Evolutionary conservation across 345 rosid species (phyloP).

Genomic region (Populus pruinosa): DNA sequence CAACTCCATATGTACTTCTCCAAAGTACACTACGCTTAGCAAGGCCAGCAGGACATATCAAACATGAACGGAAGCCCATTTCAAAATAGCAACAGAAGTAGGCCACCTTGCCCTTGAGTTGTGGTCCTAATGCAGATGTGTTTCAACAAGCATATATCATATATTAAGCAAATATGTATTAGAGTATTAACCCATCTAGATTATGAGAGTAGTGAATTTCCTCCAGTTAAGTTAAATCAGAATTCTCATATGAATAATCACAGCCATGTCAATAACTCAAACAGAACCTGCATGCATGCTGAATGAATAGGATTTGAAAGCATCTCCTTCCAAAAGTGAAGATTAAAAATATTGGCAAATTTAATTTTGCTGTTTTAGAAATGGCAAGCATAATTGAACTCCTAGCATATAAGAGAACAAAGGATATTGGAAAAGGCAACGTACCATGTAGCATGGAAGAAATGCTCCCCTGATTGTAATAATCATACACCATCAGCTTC

Average conservation of each 20-base stretch:
- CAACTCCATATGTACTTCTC: background rate
- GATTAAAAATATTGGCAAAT: background rate
- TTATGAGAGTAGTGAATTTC: background rate
- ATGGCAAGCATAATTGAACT: background rate
- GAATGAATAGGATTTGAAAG: background rate
- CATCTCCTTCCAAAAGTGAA: conserved; percentile 1
- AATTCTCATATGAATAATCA: conserved; percentile 5
- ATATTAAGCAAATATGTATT: background rate
- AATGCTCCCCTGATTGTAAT: conserved; percentile 61
- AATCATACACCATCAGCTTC: conserved; percentile 79
- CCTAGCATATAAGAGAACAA: conserved; percentile 4
- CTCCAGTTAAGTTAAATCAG: background rate
- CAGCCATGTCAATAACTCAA: background rate
- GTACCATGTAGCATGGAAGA: conserved; percentile 74
- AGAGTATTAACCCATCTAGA: background rate
- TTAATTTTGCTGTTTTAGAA: conserved; percentile 2
- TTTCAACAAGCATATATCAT: background rate
- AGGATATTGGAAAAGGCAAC: conserved; percentile 8
- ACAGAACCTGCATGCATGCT: background rate
- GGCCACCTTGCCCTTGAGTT: background rate
- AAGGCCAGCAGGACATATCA: background rate
- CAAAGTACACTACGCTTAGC: background rate
- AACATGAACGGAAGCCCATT: background rate
- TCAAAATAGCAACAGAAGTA: background rate
- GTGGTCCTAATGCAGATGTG: background rate